Percentiles rank a stretch among this genome's conserved stretches.
Evolutionary conservation across 2,329 filamentous ascomycete species (phyloP).

Genomic region (Colletotrichum nymphaeae): DNA sequence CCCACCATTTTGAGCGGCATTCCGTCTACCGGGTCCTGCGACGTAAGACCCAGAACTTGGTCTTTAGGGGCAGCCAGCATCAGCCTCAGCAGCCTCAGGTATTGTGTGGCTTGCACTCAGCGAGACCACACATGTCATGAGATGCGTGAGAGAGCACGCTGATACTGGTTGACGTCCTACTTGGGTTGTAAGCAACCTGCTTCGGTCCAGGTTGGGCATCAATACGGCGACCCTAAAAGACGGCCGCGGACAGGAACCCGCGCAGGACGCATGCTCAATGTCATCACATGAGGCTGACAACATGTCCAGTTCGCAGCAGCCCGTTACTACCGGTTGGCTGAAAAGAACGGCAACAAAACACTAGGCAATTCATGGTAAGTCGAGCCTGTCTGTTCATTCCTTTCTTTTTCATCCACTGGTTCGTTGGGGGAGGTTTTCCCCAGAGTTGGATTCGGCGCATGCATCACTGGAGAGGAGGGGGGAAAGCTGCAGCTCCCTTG

Average conservation of each 20-base stretch:
- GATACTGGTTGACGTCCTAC: not conserved
- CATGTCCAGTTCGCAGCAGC: conserved; percentile 77
- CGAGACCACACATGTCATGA: conserved; percentile 12
- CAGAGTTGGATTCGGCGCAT: conserved; percentile 6
- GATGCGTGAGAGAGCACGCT: conserved; percentile 29
- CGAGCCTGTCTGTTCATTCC: conserved; percentile 35
- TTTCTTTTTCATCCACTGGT: conserved; percentile 6
- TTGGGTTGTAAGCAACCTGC: not conserved
- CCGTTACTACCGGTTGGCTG: conserved; percentile 91
- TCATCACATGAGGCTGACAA: conserved; percentile 63
- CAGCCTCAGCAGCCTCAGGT: conserved; percentile 22
- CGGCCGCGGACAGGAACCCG: conserved; percentile 24
- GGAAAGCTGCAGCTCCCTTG: conserved; percentile 34
- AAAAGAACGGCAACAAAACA: conserved; percentile 88
- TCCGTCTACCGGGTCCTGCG: conserved; percentile 10
- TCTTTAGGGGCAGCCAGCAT: not conserved
- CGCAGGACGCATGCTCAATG: conserved; percentile 20
- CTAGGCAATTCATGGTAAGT: conserved; percentile 95
- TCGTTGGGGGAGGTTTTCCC: conserved; percentile 22
- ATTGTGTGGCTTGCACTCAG: conserved; percentile 18
- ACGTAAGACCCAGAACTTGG: not conserved
- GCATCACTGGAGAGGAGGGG: not conserved
- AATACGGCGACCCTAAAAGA: conserved; percentile 45
- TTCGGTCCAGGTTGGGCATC: conserved; percentile 51
- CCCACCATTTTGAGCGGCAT: conserved; percentile 37